Evolutionary conservation across 129 eudicot genomes (phyloP).

Genomic region (Lactuca saligna): DNA sequence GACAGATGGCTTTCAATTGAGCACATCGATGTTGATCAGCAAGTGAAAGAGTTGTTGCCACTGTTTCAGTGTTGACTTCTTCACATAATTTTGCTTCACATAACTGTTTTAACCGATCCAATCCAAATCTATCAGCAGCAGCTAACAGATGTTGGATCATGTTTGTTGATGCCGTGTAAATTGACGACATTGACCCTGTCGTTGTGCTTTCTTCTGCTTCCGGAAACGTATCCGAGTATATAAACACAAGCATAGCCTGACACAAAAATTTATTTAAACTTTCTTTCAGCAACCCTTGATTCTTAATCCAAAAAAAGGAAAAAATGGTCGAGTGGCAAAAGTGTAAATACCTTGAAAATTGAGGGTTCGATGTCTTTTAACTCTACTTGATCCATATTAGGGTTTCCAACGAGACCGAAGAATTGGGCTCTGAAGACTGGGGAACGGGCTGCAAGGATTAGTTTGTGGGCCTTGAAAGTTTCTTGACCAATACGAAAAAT

Average conservation of each 20-base stretch:
- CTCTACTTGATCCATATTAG: constrained; percentile 53
- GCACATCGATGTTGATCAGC: constrained; percentile 84
- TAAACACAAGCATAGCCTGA: constrained; percentile 77
- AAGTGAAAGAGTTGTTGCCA: constrained; percentile 83
- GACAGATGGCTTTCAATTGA: constrained; percentile 77
- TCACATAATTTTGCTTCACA: constrained; percentile 85
- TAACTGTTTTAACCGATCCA: constrained; percentile 67
- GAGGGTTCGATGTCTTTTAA: constrained; percentile 82
- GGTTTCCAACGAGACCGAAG: constrained; percentile 83
- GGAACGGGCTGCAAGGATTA: constrained; percentile 92
- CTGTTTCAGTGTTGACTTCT: constrained; percentile 69
- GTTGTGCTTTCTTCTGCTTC: constrained; percentile 46
- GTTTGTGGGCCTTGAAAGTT: constrained; percentile 76
- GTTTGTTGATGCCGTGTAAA: constrained; percentile 37
- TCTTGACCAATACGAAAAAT: constrained; percentile 59
- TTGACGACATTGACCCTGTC: constrained; percentile 50
- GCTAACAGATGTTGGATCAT: constrained; percentile 83
- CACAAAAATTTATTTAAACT: constrained; percentile 15
- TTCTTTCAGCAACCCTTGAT: too few relatives aligned
- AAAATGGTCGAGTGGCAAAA: neutral
- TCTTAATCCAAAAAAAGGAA: too few relatives aligned
- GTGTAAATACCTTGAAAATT: constrained; percentile 67
- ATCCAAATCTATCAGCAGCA: constrained; percentile 79
- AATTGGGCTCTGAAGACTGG: constrained; percentile 93
- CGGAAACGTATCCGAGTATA: constrained; percentile 71